Base-by-base conservation (phyloP, 164 flowering plant species). In the Annona cherimola region DNA sequence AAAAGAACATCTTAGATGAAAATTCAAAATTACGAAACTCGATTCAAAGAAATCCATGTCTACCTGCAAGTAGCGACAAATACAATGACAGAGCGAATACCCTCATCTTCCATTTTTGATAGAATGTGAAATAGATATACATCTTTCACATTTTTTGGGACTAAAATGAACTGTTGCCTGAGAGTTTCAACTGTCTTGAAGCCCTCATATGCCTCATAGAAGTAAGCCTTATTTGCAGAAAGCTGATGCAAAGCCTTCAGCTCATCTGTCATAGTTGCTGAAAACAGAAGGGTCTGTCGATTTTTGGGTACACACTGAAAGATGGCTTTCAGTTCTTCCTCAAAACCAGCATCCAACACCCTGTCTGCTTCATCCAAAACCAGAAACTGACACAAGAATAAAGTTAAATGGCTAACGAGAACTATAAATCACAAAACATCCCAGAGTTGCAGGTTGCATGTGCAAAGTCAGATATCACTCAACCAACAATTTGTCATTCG, bases 341-440 rank as follows among this genome's bases (percentile, higher is more conserved):
- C 92, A 84, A 93, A 96, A 19, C 91, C 94, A 74, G 78, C 90
- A 84, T 92, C 98, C 81, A 96, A 75, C 66, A 96, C 91, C 79
- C 99, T 87, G 76, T 96, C 99, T 4, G 98, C 99, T 81, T 96
- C 99, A 73, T 96, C 99, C 85, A 96, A 81, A 63, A 96, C 99
- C 62, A 96, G 80, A 73, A 88, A 96, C 99, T 96, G 81, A 60
- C 9, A 72, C 26, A 75, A 74, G 39, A 71, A 71, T 5, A 63
- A 44, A 71, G 19, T 12, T 12, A 18, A 43, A 61, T 50, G 14
- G 57, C 11, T 9, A 8, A 50, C 14, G 9, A 50, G 57, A 50
- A 16, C 9, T 16, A 3, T 50, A 11, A 50, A 50, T 9, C 14
- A 8, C 57, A 50, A 50, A 50, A 50, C 57, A 50, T 11, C 57